These are phyloP conservation scores for Neurospora tetrasperma DNA, from an alignment of 495 filamentous ascomycete genomes.

Conservation along the genomic window DNA sequence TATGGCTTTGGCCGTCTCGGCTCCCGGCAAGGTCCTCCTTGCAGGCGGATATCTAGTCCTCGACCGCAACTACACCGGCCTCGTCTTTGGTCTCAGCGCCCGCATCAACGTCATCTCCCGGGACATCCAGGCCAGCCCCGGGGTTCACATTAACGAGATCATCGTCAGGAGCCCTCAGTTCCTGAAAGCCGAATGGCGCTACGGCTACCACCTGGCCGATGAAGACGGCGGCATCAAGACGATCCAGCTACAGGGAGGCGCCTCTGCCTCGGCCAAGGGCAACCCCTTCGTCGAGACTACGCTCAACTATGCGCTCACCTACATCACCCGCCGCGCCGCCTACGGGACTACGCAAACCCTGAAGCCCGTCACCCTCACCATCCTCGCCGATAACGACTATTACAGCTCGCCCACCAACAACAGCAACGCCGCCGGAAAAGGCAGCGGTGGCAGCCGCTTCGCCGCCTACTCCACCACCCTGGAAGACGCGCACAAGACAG, in stretches of 20 bases:
- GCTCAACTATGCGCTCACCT: slow-evolving; percentile 77
- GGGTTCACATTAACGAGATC: slow-evolving; percentile 54
- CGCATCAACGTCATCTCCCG: slow-evolving; percentile 80
- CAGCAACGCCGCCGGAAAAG: not conserved
- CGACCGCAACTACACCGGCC: slow-evolving; percentile 74
- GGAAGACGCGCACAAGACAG: slow-evolving; percentile 80
- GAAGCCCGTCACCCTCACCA: slow-evolving; percentile 62
- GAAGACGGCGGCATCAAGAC: slow-evolving; percentile 68
- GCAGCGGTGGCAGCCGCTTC: slow-evolving; percentile 47
- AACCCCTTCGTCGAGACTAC: slow-evolving; percentile 91
- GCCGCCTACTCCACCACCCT: slow-evolving; percentile 68
- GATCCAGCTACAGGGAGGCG: slow-evolving; percentile 59
- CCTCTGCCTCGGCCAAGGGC: slow-evolving; percentile 23
- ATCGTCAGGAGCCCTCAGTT: slow-evolving; percentile 90
- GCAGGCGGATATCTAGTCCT: slow-evolving; percentile 93
- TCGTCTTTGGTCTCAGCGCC: slow-evolving; percentile 90
- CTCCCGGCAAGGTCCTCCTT: slow-evolving; percentile 90
- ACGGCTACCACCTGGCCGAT: slow-evolving; percentile 57
- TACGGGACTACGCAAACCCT: slow-evolving; percentile 45
- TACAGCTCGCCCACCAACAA: slow-evolving; percentile 61
- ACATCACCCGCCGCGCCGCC: slow-evolving; percentile 50
- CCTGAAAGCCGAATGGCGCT: slow-evolving; percentile 72
- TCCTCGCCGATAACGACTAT: slow-evolving; percentile 92
- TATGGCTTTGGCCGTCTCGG: slow-evolving; percentile 59
- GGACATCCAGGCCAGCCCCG: slow-evolving; percentile 45